These are phyloP conservation scores for Boletellus emodensis DNA, from an alignment of 768 basidiomycete genomes.

Conservation along the genomic window DNA sequence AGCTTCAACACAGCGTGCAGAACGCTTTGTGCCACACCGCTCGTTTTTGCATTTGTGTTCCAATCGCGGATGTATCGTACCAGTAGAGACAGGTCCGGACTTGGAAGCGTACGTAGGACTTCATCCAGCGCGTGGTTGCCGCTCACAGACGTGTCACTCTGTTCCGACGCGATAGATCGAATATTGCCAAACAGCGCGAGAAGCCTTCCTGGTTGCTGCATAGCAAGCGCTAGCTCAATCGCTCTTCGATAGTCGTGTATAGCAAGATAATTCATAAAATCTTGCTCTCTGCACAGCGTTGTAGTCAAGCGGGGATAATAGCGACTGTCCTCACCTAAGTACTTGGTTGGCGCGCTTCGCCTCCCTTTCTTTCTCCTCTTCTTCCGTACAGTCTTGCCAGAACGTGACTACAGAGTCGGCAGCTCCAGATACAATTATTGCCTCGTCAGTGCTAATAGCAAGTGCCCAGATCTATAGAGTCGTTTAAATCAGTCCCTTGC, in stretches of 20 bases:
- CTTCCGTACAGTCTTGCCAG: constrained; percentile 93
- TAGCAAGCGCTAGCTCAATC: constrained; percentile 85
- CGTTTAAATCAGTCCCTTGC: not conserved
- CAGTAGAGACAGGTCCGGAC: constrained; percentile 74
- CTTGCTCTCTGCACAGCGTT: constrained; percentile 80
- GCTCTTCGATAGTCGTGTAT: constrained; percentile 89
- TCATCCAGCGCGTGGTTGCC: constrained; percentile 75
- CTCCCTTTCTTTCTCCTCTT: constrained; percentile 73
- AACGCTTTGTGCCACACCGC: constrained; percentile 78
- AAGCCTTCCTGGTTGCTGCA: constrained; percentile 90
- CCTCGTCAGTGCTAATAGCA: constrained; percentile 75
- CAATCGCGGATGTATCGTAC: constrained; percentile 82
- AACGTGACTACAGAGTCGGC: constrained; percentile 96
- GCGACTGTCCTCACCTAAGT: constrained; percentile 59
- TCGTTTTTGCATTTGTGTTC: constrained; percentile 93
- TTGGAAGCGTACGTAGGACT: constrained; percentile 68
- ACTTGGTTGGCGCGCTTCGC: constrained; percentile 67
- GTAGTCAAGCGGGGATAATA: constrained; percentile 4
- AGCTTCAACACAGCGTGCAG: constrained; percentile 79
- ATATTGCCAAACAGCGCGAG: constrained; percentile 74
- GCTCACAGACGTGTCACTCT: constrained; percentile 44
- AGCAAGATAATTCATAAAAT: constrained; percentile 85
- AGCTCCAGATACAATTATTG: constrained; percentile 85
- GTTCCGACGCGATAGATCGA: constrained; percentile 28
- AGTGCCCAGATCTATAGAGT: constrained; percentile 90